Evolutionary conservation across 805 yeast species (phyloP), one percentile per base, ranked within the genome.

Genomic region (Wickerhamomyces chaumierensis): DNA sequence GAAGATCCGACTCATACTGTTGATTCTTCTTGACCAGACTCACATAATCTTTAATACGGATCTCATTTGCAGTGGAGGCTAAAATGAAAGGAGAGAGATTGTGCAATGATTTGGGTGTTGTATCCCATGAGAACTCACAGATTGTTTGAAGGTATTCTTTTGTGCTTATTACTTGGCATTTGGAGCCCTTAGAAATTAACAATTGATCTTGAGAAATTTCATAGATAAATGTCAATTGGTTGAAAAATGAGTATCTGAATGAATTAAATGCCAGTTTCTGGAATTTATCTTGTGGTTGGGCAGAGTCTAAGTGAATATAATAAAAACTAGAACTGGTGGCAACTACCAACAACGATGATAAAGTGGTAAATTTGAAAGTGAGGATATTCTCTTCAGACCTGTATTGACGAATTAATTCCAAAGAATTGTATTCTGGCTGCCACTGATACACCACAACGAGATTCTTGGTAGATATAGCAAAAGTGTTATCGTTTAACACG

Each of bases 311-410:
- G 7, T 5, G 5, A 28, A 31, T 31, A 9, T 31, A 17, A 31
- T 31, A 25, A 14, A 48, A 53, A 31, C 47, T 55, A 0, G 59
- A 45, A 14, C 37, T 40, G 19, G 56, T 38, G n/a, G 52, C 48
- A 3, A 45, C 48, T 8, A 59, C 44, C 9, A 25, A 4, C n/a
- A 25, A 4, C 14, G 12, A 15, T 4, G 11, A 12, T 5, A 15
- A 5, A 15, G 11, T 6, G 8, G 52, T 41, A 1, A 34, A 46
- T 34, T 52, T 43, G 18, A 62, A 44, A 5, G 36, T 32, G 2
- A 39, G 31, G 2, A 57, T 39, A 34, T 51, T 49, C 31, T 61
- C 64, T 4, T 51, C 51, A 2, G 57, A 18, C 17, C 47, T 49
- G 25, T 50, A 45, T 33, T 58, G 58, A 18, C 42, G 41, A 5